A percentile compares a stretch with the other conserved stretches of the same genome.
phyloP scores from a whole-genome alignment of 2,329 filamentous ascomycete species.

The Fusarium sp. region DNA sequence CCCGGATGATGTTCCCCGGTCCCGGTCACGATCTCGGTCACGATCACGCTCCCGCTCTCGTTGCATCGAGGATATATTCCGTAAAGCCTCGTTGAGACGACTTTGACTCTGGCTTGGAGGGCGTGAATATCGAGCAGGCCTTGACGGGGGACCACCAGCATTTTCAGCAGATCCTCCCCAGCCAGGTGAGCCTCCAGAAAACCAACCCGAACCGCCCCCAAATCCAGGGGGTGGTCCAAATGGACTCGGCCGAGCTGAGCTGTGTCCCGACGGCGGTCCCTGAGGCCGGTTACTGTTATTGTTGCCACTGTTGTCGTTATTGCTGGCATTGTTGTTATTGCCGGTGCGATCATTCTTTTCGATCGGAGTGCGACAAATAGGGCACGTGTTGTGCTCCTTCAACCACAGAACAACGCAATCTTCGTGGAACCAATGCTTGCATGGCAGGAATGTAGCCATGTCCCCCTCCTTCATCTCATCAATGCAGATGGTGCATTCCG shows the following conservation, averaged over 20 bases:
- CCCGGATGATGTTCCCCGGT: slow-evolving; percentile 38
- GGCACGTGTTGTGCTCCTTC: slow-evolving; percentile 91
- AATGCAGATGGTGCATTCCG: slow-evolving; percentile 96
- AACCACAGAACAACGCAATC: slow-evolving; percentile 86
- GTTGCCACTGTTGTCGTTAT: background rate
- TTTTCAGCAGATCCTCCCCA: slow-evolving; percentile 6
- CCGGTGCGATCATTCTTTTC: slow-evolving; percentile 49
- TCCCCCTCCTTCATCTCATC: slow-evolving; percentile 80
- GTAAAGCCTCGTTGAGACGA: slow-evolving; percentile 46
- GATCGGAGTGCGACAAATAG: slow-evolving; percentile 76
- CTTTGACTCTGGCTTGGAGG: slow-evolving; percentile 44
- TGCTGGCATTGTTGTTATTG: slow-evolving; percentile 32
- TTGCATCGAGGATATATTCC: slow-evolving; percentile 43
- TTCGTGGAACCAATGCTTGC: slow-evolving; percentile 93
- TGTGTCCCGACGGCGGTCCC: slow-evolving; percentile 16
- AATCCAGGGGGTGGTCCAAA: slow-evolving; percentile 8
- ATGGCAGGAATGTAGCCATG: slow-evolving; percentile 82
- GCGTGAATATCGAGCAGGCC: slow-evolving; percentile 32
- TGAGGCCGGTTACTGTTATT: slow-evolving; percentile 21
- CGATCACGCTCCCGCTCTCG: slow-evolving; percentile 42
- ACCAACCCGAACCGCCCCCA: slow-evolving; percentile 13
- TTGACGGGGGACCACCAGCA: slow-evolving; percentile 9
- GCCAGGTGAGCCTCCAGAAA: background rate
- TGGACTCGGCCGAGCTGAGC: slow-evolving; percentile 15
- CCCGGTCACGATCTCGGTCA: slow-evolving; percentile 30